Evolutionary conservation across 2,329 filamentous ascomycete species (phyloP).

Genomic region (Atkinsonella hypoxylon): DNA sequence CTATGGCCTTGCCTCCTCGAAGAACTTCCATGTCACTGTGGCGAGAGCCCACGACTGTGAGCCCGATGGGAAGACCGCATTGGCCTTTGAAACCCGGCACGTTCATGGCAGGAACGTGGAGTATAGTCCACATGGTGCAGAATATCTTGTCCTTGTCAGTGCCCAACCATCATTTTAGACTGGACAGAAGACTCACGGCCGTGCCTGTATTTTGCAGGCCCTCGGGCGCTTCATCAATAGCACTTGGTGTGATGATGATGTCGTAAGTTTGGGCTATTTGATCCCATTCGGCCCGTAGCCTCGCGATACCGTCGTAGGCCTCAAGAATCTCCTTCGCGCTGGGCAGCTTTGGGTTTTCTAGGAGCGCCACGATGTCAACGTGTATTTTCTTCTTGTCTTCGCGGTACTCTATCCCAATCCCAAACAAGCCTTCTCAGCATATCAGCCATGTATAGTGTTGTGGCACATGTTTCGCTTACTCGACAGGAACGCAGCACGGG

Average conservation of each 20-base stretch:
- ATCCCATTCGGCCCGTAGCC: slow-evolving; percentile 42
- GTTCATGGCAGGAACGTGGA: slow-evolving; percentile 53
- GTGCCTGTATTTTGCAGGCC: slow-evolving; percentile 42
- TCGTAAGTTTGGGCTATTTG: slow-evolving; percentile 36
- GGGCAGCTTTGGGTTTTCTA: slow-evolving; percentile 33
- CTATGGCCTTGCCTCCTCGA: slow-evolving; percentile 26
- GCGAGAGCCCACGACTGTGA: slow-evolving; percentile 38
- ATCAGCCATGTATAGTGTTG: too few relatives aligned
- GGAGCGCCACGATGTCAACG: slow-evolving; percentile 31
- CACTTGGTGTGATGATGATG: slow-evolving; percentile 46
- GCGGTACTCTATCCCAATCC: slow-evolving; percentile 32
- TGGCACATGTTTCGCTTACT: slow-evolving; percentile 4
- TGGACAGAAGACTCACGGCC: slow-evolving; percentile 28
- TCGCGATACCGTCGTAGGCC: slow-evolving; percentile 41
- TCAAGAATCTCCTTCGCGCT: slow-evolving; percentile 36
- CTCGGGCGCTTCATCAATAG: slow-evolving; percentile 44
- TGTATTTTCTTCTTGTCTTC: slow-evolving; percentile 34
- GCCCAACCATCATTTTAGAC: not conserved
- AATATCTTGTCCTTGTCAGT: slow-evolving; percentile 7
- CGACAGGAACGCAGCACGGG: slow-evolving; percentile 8
- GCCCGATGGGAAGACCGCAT: slow-evolving; percentile 44
- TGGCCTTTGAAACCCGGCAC: slow-evolving; percentile 47
- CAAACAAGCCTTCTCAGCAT: not conserved
- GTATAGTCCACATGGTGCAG: slow-evolving; percentile 17
- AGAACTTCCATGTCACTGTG: slow-evolving; percentile 34